Conservation (phyloP, 106 monocot genomes). For the Agapanthus africanus region DNA sequence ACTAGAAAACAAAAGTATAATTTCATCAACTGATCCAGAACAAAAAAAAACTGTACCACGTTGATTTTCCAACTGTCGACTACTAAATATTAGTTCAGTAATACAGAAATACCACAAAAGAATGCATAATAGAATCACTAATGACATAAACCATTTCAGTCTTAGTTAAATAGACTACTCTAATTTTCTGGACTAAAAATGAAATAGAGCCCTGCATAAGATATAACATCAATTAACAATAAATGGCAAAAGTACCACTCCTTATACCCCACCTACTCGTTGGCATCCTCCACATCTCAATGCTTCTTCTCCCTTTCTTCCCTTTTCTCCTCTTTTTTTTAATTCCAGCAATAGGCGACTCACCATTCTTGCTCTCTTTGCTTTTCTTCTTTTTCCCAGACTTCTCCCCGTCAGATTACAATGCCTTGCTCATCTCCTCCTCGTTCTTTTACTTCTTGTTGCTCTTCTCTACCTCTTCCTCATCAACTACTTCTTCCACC, state of each 20-base stretch:
- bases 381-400: conserved; percentile 27
- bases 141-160: background rate
- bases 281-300: conserved; percentile 29
- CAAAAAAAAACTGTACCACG: background rate
- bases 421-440: conserved; percentile 16
- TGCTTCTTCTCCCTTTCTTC: conserved; percentile 77
- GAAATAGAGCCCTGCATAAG: background rate
- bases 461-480: conserved; percentile 2
- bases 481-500: conserved; percentile 24
- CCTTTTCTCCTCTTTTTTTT: conserved; percentile 61
- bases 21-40: background rate
- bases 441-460: conserved; percentile 33
- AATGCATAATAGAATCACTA: conserved; percentile 6
- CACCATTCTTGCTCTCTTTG: background rate
- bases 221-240: background rate
- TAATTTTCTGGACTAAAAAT: conserved; percentile 3
- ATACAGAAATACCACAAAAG: background rate
- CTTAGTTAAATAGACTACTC: conserved; percentile 9
- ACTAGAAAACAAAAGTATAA: background rate
- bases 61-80: background rate
- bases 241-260: background rate
- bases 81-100: background rate
- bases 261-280: conserved; percentile 7
- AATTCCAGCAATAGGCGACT: conserved; percentile 14
- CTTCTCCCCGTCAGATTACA: conserved; percentile 31